Evolutionary conservation across 176 grass and related monocot species (phyloP).

Genomic region (Puccinellia tenuiflora): DNA sequence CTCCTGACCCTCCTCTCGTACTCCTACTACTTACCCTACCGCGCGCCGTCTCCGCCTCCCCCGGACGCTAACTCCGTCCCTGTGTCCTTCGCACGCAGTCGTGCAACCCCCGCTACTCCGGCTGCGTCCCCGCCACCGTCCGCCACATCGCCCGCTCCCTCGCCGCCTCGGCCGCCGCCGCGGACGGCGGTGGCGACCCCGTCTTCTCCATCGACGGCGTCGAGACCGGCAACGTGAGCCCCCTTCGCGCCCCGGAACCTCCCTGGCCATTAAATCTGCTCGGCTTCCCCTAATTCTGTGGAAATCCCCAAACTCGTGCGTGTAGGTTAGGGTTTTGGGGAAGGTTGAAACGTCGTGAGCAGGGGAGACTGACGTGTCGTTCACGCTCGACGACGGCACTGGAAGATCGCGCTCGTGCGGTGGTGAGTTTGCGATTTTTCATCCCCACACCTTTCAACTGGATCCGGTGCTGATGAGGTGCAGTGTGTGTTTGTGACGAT

Average conservation of each 20-base stretch:
- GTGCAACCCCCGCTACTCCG: slow-evolving; percentile 28
- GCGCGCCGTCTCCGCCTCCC: not conserved
- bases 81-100: not conserved
- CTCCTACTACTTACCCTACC: not conserved
- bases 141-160: slow-evolving; percentile 35
- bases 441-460: not conserved
- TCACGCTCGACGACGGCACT: slow-evolving; percentile 76
- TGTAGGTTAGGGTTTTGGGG: slow-evolving; percentile 72
- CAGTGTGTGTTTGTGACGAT: not conserved
- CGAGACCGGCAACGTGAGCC: slow-evolving; percentile 34
- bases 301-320: slow-evolving; percentile 27
- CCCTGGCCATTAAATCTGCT: not conserved
- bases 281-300: not conserved
- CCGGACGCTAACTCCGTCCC: slow-evolving; percentile 11
- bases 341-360: slow-evolving; percentile 50
- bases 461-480: slow-evolving; percentile 8
- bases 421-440: slow-evolving; percentile 41
- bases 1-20: not conserved
- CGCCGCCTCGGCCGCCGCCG: not conserved
- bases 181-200: not conserved
- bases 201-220: slow-evolving; percentile 43
- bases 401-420: slow-evolving; percentile 58
- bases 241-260: not conserved
- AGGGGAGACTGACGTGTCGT: slow-evolving; percentile 56
- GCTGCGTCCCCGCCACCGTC: slow-evolving; percentile 29